These are phyloP conservation scores for Hypoxylon sp. DNA, from an alignment of 2,329 filamentous ascomycete species.

Conservation along the genomic window DNA sequence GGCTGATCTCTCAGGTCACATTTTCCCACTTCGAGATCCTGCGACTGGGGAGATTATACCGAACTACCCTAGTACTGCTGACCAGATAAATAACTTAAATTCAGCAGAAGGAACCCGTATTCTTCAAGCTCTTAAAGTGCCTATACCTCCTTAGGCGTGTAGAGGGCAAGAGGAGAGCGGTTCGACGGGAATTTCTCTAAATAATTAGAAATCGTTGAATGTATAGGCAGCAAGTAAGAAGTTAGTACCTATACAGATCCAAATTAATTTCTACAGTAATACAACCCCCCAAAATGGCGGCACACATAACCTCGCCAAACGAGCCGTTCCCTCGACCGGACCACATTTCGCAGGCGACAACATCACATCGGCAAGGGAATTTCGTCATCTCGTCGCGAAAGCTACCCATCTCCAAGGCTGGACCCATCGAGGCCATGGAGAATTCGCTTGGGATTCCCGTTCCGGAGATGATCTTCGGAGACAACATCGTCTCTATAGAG, in stretches of 20 bases:
- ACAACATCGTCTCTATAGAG: constrained; percentile 85
- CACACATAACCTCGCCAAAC: constrained; percentile 60
- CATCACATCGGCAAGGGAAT: constrained; percentile 70
- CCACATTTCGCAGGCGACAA: constrained; percentile 68
- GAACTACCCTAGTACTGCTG: too few species aligned
- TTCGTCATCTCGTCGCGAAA: constrained; percentile 88
- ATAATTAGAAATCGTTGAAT: too few species aligned
- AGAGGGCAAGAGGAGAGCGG: too few species aligned
- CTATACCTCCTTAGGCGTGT: too few species aligned
- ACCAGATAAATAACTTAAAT: too few species aligned
- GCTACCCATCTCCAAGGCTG: constrained; percentile 93
- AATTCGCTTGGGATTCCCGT: constrained; percentile 85
- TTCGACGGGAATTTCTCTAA: too few species aligned
- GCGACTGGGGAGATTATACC: too few species aligned
- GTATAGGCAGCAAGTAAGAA: too few species aligned
- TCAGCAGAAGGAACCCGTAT: too few species aligned
- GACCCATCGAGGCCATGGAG: constrained; percentile 89
- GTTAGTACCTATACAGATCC: not conserved
- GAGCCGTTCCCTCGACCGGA: constrained; percentile 70
- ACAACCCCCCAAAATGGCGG: constrained; percentile 31
- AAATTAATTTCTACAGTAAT: not conserved
- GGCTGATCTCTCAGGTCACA: too few species aligned
- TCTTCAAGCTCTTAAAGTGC: too few species aligned
- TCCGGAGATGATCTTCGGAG: constrained; percentile 99
- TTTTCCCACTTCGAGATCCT: too few species aligned